phyloP scores from a whole-genome alignment of 306 rosid genomes.

The Quercus alba region DNA sequence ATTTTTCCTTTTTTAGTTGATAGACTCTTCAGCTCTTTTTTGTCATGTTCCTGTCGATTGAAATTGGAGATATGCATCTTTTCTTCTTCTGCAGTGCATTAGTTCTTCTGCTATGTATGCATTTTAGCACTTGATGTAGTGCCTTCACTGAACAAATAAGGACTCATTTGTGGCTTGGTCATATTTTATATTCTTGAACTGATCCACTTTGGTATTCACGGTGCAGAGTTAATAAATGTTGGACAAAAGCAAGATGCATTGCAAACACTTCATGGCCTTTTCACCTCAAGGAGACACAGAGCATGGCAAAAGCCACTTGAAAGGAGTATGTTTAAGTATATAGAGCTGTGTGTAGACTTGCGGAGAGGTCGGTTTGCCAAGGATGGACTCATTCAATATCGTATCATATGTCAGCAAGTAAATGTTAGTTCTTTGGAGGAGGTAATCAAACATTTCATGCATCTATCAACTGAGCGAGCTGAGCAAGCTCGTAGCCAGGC shows the following conservation, averaged over 20 bases:
- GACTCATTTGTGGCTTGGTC: neutral
- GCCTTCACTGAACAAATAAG: neutral
- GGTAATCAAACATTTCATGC: slow-evolving; percentile 97
- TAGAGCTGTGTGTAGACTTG: slow-evolving; percentile 89
- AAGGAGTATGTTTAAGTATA: slow-evolving; percentile 89
- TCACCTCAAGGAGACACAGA: slow-evolving; percentile 84
- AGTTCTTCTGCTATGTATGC: neutral
- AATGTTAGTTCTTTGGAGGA: slow-evolving; percentile 93
- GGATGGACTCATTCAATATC: slow-evolving; percentile 94
- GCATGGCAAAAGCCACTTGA: slow-evolving; percentile 98
- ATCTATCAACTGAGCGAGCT: slow-evolving; percentile 92
- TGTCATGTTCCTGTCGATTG: neutral
- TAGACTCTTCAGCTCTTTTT: neutral
- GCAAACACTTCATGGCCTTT: slow-evolving; percentile 86
- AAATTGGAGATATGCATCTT: neutral
- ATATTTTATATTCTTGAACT: neutral
- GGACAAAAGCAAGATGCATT: slow-evolving; percentile 97
- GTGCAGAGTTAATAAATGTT: slow-evolving; percentile 79
- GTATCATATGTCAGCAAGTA: slow-evolving; percentile 96
- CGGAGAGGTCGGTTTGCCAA: slow-evolving; percentile 90
- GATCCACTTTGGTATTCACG: neutral
- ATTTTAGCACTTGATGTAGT: neutral
- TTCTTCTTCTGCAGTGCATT: neutral
- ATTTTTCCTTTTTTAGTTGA: neutral
- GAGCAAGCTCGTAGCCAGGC: slow-evolving; percentile 98